phyloP scores from a whole-genome alignment of 2,329 filamentous ascomycete genomes.

The Fusarium pseudoanthophilum region DNA sequence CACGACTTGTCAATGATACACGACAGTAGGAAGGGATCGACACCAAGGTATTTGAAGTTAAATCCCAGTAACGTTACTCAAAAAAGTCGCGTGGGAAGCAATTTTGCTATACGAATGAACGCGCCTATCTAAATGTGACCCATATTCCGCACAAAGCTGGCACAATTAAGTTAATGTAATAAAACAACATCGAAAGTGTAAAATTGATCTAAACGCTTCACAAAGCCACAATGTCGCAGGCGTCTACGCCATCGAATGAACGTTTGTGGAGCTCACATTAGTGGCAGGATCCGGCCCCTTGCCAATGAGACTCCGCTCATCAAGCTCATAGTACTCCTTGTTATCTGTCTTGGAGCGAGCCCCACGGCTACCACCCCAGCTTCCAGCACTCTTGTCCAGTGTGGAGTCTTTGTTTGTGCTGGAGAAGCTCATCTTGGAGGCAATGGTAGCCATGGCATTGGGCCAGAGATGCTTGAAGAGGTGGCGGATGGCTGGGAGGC shows the following conservation, averaged over 20 bases:
- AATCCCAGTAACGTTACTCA: not conserved
- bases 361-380: conserved; percentile 25
- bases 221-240: not conserved
- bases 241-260: not conserved
- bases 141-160: not conserved
- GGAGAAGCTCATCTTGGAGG: conserved; percentile 24
- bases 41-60: not conserved
- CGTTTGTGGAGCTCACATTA: conserved; percentile 1
- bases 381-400: conserved; percentile 17
- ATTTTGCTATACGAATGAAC: not conserved
- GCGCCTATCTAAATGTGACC: not conserved
- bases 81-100: not conserved
- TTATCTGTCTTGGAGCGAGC: conserved; percentile 33
- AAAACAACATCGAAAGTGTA: not conserved
- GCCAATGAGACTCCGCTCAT: conserved; percentile 32
- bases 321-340: conserved; percentile 32
- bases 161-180: not conserved
- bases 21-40: not conserved
- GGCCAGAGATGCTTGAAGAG: conserved; percentile 38
- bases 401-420: conserved; percentile 17
- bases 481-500: conserved; percentile 35
- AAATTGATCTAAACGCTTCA: not conserved
- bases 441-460: conserved; percentile 36
- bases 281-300: conserved; percentile 1
- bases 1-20: not conserved